phyloP scores from a whole-genome alignment of 768 basidiomycete genomes.

The Tulasnella calospora region DNA sequence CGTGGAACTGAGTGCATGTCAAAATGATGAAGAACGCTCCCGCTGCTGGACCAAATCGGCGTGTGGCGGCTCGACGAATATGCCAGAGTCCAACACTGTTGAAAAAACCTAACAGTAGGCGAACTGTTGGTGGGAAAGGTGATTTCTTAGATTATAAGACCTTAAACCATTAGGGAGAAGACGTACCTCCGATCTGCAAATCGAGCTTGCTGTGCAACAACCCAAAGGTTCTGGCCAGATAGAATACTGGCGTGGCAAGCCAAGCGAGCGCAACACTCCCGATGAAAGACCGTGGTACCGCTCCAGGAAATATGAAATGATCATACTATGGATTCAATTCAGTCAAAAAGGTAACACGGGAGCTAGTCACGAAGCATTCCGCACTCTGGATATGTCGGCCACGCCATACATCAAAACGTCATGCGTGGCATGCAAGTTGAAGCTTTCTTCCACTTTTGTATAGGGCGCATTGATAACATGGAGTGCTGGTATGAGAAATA shows the following conservation, averaged over 20 bases:
- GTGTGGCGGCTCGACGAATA: conserved; percentile 56
- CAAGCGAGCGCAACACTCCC: conserved; percentile 68
- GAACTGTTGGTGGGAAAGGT: conserved; percentile 46
- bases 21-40: conserved; percentile 60
- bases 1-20: conserved; percentile 81
- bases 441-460: conserved; percentile 96
- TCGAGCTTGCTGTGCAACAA: conserved; percentile 54
- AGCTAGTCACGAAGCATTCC: conserved; percentile 32
- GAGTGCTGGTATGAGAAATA: conserved; percentile 23
- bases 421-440: conserved; percentile 87
- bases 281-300: conserved; percentile 81
- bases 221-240: conserved; percentile 42
- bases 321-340: conserved; percentile 61
- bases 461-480: conserved; percentile 80
- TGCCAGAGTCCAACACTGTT: conserved; percentile 61
- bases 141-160: background rate
- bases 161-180: background rate
- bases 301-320: conserved; percentile 81
- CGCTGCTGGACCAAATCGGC: conserved; percentile 58
- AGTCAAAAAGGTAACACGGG: background rate
- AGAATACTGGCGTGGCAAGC: conserved; percentile 48
- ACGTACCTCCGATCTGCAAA: conserved; percentile 65
- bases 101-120: conserved; percentile 61
- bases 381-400: conserved; percentile 46
- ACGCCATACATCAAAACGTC: conserved; percentile 80